Conservation (phyloP, 345 rosid species). For the Salix dunnii region DNA sequence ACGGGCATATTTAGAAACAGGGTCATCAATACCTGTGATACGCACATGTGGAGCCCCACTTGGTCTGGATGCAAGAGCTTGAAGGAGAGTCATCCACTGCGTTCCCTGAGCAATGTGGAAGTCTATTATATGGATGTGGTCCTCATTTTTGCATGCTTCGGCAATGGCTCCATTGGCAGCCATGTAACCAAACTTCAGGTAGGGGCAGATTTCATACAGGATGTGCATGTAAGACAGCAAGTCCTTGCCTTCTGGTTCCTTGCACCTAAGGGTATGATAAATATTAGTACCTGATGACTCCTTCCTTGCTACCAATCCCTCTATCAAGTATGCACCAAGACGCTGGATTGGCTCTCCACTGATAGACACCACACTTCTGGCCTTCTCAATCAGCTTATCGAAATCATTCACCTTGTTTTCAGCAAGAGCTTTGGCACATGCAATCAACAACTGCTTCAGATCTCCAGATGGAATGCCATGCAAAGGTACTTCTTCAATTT, state of each 20-base stretch:
- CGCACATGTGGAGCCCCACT: constrained; percentile 65
- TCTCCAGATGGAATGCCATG: constrained; percentile 29
- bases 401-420: constrained; percentile 44
- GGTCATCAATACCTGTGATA: constrained; percentile 70
- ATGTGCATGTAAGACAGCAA: constrained; percentile 58
- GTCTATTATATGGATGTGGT: constrained; percentile 59
- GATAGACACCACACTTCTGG: constrained; percentile 46
- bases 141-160: constrained; percentile 63
- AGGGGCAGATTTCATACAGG: constrained; percentile 69
- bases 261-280: constrained; percentile 45
- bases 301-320: constrained; percentile 63
- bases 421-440: constrained; percentile 52
- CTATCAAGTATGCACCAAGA: constrained; percentile 70
- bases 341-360: constrained; percentile 59
- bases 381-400: constrained; percentile 41
- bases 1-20: constrained; percentile 43
- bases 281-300: constrained; percentile 46
- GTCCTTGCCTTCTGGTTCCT: constrained; percentile 62
- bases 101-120: constrained; percentile 66
- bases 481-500: constrained; percentile 19
- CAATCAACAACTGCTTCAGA: constrained; percentile 52
- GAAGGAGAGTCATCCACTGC: constrained; percentile 70
- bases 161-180: constrained; percentile 80
- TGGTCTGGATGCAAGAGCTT: constrained; percentile 67
- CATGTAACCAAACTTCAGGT: constrained; percentile 74